Base-by-base conservation (phyloP, 2,329 filamentous ascomycete genomes). In the Aureobasidium vineae region DNA sequence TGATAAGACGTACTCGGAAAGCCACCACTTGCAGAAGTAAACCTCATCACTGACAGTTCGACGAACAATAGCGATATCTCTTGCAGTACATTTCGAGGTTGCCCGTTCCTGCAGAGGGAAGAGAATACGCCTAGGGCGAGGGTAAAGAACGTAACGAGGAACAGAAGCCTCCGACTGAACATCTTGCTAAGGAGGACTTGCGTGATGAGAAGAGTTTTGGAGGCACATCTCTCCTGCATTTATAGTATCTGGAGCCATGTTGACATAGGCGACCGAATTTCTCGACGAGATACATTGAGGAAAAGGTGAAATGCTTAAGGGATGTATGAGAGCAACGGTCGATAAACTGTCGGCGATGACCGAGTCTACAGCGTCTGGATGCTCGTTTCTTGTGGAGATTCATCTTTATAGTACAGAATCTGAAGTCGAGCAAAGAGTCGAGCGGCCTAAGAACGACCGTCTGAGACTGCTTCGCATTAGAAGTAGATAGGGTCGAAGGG, bases 11-110 rank as follows among this genome's bases (percentile, higher is more conserved):
- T 21, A 53, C 50, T 53, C 50, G 19, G 28, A 36, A 1, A 53
- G 50, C 50, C 50, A 53, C 50, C 50, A 53, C 28, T 36, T 36
- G 50, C 50, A 53, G 50, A 53, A 53, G 28, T 53, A 53, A 1
- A 13, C 7, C 28, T 53, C 50, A 36, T 53, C 50, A n/a, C 19
- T 53, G 50, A 53, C 50, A 4, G 50, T 53, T 7, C 50, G 50
- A 28, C 50, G 50, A 8, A 53, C 50, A 21, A 53, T 31, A 8
- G 50, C 50, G 11, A 53, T 53, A 8, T 53, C 50, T 11, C 19
- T 53, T 10, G 28, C 16, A 36, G 50, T 36, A n/a, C 50, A 53
- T 53, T 36, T 53, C 3, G 50, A 19, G 19, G 41, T 45, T 21
- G 26, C 28, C 36, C 50, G 28, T 13, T n/a, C 50, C 11, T 21